These are phyloP conservation scores for Rosa persica DNA, from an alignment of 306 rosid species.

Conservation along the genomic window DNA sequence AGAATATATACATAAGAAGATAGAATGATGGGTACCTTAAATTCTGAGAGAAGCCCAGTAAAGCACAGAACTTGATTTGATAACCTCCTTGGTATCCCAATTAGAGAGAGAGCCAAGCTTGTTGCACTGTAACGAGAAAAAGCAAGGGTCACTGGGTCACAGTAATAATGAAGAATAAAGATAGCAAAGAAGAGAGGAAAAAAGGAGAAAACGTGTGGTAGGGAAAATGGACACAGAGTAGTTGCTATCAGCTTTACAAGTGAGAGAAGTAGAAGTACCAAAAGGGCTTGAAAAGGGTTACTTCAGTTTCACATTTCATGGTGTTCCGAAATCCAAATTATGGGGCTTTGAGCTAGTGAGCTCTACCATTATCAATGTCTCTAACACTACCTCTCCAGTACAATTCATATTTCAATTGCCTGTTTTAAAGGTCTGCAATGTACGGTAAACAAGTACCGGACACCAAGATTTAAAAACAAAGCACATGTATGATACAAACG, in stretches of 20 bases:
- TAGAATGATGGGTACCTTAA: constrained; percentile 28
- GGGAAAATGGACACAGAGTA: constrained; percentile 40
- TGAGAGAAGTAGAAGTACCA: not conserved
- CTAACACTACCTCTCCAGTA: not conserved
- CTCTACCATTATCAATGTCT: not conserved
- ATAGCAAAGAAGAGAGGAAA: not conserved
- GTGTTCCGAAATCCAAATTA: not conserved
- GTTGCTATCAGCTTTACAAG: constrained; percentile 28
- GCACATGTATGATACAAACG: constrained; percentile 61
- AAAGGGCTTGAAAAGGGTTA: not conserved
- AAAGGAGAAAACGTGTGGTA: constrained; percentile 35
- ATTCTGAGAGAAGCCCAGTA: constrained; percentile 21
- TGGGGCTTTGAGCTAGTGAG: not conserved
- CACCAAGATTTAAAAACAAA: constrained; percentile 86
- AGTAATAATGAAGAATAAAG: not conserved
- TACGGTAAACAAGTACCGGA: constrained; percentile 94
- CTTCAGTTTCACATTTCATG: not conserved
- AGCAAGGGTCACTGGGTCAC: not conserved
- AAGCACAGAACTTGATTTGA: constrained; percentile 21
- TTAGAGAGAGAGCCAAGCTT: constrained; percentile 9
- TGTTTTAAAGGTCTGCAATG: constrained; percentile 92
- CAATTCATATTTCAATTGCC: not conserved
- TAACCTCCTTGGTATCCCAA: constrained; percentile 1
- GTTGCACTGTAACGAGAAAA: constrained; percentile 13
- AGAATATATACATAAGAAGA: not conserved